Conservation (phyloP, 2,329 filamentous ascomycete species). For the Pyricularia pennisetigena region DNA sequence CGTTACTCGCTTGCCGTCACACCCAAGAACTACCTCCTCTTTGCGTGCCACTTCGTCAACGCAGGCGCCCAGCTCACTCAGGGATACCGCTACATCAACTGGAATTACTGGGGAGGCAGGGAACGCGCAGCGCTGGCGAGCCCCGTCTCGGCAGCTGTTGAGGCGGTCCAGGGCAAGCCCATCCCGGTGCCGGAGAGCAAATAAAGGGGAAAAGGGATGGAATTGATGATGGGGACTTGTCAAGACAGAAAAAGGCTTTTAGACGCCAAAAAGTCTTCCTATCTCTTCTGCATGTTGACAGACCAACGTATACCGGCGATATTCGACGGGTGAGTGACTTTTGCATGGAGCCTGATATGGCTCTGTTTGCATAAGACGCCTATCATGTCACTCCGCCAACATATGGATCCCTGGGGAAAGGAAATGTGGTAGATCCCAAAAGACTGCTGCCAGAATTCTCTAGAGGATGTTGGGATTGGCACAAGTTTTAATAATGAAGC, state of each 20-base stretch:
- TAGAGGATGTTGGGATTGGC: not conserved
- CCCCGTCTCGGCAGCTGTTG: constrained; percentile 28
- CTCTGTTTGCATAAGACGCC: not conserved
- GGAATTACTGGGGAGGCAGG: constrained; percentile 54
- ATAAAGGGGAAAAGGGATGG: constrained; percentile 14
- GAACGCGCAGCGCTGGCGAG: constrained; percentile 31
- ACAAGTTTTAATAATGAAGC: not conserved
- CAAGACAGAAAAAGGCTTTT: not conserved
- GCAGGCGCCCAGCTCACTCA: constrained; percentile 59
- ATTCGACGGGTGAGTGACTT: not conserved
- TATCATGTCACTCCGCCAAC: not conserved
- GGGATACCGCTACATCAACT: constrained; percentile 58
- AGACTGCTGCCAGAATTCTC: not conserved
- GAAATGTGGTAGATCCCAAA: not conserved
- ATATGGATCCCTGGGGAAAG: not conserved
- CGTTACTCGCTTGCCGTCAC: constrained; percentile 59
- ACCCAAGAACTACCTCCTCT: constrained; percentile 61
- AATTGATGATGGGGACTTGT: not conserved
- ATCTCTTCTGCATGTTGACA: not conserved
- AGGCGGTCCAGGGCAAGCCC: constrained; percentile 20
- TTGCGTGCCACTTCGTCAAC: constrained; percentile 62
- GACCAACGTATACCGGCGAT: not conserved
- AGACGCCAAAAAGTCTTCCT: not conserved
- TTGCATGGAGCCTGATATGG: not conserved
- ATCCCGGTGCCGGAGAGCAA: constrained; percentile 26